These are phyloP conservation scores for Rutstroemia sp. DNA, from an alignment of 2,329 filamentous ascomycete species.

Conservation along the genomic window DNA sequence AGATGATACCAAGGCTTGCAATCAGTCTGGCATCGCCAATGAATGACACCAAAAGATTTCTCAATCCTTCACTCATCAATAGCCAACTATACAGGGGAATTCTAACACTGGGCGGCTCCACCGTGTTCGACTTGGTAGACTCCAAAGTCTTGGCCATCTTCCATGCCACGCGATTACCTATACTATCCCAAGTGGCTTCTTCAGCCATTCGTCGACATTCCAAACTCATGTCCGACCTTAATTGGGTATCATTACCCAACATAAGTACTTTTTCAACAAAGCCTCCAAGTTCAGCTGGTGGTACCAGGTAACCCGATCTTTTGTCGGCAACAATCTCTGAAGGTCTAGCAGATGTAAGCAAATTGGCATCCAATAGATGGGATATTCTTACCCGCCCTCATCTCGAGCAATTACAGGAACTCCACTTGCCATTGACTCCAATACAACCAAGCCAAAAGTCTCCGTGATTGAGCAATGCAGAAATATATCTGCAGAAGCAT, in stretches of 20 bases:
- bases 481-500: conserved; percentile 62
- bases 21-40: conserved; percentile 18
- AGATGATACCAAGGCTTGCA: conserved; percentile 22
- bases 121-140: neutral
- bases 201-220: conserved; percentile 49
- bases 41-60: conserved; percentile 11
- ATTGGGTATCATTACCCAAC: conserved; percentile 38
- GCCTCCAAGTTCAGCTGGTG: conserved; percentile 48
- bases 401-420: conserved; percentile 63
- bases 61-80: conserved; percentile 15
- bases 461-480: conserved; percentile 64
- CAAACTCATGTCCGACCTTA: conserved; percentile 39
- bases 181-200: conserved; percentile 62
- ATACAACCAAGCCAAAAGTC: conserved; percentile 63
- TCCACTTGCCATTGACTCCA: conserved; percentile 65
- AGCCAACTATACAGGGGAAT: conserved; percentile 23
- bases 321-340: conserved; percentile 58
- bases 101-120: neutral
- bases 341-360: conserved; percentile 34
- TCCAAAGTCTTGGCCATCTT: conserved; percentile 42
- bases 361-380: neutral
- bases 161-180: conserved; percentile 63
- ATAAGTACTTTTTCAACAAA: conserved; percentile 49
- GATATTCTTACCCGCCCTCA: conserved; percentile 41
- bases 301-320: conserved; percentile 52